Base-by-base conservation (phyloP, 495 filamentous ascomycete genomes). In the Amphirosellinia nigrospora region DNA sequence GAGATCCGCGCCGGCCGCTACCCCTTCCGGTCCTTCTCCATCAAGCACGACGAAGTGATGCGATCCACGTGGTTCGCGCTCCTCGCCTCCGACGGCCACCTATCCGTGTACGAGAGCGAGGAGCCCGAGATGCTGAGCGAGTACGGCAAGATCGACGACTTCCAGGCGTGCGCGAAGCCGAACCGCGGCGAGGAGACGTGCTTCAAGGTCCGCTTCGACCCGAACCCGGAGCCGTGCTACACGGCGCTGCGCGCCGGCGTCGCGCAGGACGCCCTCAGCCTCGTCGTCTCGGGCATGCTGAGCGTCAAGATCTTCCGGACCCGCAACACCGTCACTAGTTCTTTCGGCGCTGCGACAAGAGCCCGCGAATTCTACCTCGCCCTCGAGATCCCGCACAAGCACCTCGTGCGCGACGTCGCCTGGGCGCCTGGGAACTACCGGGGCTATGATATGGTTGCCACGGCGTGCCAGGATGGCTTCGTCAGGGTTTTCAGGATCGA, bases 391-490 rank as follows among this genome's bases (percentile, higher is more conserved):
- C 88, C 88, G 0, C 91, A 97, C 73, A 80, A 85, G 3, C 89
- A 89, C 0, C 82, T 98, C 48, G 91, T 99, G n/a, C 85, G 94
- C 63, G 94, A 97, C 74, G 90, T 98, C 5, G 89, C 93, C 9
- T 99, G 96, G 96, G 94, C 96, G 9, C 91, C 92, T 62, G 93
- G 93, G 19, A 94, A 93, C 72, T 90, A 92, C 46, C 80, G 94
- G 38, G 94, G 94, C 1, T 94, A 91, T 74, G 95, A 99, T 77
- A 84, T 97, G 64, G 86, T 98, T 72, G 96, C 96, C 7, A 96
- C 94, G 38, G 95, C 93, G 1, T 93, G 93, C 75, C 94, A 94
- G 77, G 96, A 99, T 76, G 94, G 96, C 4, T 89, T 88, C 70
- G 86, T 98, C 55, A 87, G 96, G 30, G 89, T 98, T 6, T 97